These are phyloP conservation scores for Cercospora zeae-maydis DNA, from an alignment of 2,329 filamentous ascomycete genomes.

Conservation along the genomic window DNA sequence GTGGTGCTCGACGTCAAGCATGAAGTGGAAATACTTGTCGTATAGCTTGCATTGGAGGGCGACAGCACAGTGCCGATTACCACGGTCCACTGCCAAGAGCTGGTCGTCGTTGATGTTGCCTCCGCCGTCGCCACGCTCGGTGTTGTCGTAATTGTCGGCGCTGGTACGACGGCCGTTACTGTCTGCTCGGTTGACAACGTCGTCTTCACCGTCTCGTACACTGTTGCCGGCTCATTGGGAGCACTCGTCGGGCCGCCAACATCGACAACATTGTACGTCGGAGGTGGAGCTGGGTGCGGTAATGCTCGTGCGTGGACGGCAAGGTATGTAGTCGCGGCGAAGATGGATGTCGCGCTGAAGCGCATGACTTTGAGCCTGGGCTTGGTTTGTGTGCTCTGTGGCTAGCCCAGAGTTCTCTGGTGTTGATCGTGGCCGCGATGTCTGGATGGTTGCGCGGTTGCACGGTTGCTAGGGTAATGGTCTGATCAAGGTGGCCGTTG, in stretches of 20 bases:
- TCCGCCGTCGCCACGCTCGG: background rate
- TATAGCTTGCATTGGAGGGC: background rate
- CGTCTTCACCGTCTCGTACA: slow-evolving; percentile 27
- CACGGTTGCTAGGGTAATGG: slow-evolving; percentile 2
- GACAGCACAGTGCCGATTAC: background rate
- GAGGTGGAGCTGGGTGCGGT: slow-evolving; percentile 25
- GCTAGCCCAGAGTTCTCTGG: background rate
- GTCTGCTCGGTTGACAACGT: slow-evolving; percentile 16
- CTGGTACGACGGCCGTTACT: slow-evolving; percentile 10
- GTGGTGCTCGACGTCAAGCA: background rate
- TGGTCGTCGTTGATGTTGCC: slow-evolving; percentile 7
- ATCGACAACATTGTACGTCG: slow-evolving; percentile 34
- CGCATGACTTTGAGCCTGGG: slow-evolving; percentile 17
- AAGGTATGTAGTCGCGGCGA: slow-evolving; percentile 27
- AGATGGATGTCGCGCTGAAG: slow-evolving; percentile 8
- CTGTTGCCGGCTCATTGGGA: slow-evolving; percentile 20
- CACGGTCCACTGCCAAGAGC: slow-evolving; percentile 6
- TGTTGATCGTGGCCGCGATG: background rate
- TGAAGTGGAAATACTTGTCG: background rate
- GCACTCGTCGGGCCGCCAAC: slow-evolving; percentile 26
- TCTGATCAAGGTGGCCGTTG: slow-evolving; percentile 20
- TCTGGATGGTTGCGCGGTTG: slow-evolving; percentile 1
- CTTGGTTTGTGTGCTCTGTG: background rate
- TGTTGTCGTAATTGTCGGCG: slow-evolving; percentile 14
- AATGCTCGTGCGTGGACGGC: slow-evolving; percentile 27